Percentiles rank a stretch among this genome's conserved stretches.
Evolutionary conservation across 2,329 filamentous ascomycete genomes (phyloP).

Genomic region (Lachnellula subtilissima): DNA sequence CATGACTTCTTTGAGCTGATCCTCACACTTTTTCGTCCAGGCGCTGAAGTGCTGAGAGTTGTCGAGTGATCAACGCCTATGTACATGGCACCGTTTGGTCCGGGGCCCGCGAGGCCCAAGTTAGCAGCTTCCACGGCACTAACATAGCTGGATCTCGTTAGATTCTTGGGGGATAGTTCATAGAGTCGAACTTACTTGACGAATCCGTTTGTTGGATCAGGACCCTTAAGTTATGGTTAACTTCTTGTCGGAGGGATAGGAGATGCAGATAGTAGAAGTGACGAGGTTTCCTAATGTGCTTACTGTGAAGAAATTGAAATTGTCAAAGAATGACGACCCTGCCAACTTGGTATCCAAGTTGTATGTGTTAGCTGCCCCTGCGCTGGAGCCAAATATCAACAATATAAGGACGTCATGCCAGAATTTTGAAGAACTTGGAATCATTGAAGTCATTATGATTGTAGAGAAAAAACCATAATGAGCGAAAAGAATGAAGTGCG

Average conservation of each 20-base stretch:
- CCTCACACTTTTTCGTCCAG: conserved; percentile 59
- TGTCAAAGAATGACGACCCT: conserved; percentile 35
- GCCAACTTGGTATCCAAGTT: conserved; percentile 15
- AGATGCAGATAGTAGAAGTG: background rate
- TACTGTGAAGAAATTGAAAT: conserved; percentile 49
- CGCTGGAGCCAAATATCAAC: background rate
- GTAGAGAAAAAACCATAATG: background rate
- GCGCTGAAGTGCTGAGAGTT: conserved; percentile 29
- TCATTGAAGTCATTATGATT: background rate
- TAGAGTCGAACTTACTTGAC: conserved; percentile 53
- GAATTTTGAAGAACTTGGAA: background rate
- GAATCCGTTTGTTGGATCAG: conserved; percentile 64
- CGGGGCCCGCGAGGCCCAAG: conserved; percentile 38
- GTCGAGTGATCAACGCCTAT: conserved; percentile 64
- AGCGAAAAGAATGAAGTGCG: background rate
- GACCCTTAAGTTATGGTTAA: conserved; percentile 8
- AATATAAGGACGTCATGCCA: background rate
- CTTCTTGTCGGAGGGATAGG: background rate
- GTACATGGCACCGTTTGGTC: conserved; percentile 48
- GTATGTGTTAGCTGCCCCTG: conserved; percentile 5
- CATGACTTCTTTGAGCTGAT: conserved; percentile 62
- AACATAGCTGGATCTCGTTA: conserved; percentile 50
- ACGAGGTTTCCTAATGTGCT: background rate
- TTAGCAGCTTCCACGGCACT: conserved; percentile 18
- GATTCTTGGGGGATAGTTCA: conserved; percentile 33